Evolutionary conservation across 2,329 filamentous ascomycete species (phyloP).

Genomic region (Fusarium sp.): DNA sequence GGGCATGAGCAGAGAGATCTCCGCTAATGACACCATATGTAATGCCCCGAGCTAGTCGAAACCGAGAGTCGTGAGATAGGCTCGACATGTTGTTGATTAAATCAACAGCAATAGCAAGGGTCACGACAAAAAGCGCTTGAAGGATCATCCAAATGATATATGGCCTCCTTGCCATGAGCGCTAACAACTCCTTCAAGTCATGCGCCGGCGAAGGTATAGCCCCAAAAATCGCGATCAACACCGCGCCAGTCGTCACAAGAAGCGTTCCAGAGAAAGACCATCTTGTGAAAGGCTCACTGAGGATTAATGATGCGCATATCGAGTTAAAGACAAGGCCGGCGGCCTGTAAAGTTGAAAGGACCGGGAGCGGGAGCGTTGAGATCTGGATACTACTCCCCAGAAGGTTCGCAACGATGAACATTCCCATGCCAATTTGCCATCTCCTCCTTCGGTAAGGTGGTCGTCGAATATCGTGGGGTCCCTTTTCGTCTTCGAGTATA

Average conservation of each 20-base stretch:
- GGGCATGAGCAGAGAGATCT: constrained; percentile 90
- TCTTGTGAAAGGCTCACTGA: constrained; percentile 92
- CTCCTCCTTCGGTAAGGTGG: constrained; percentile 89
- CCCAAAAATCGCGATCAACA: constrained; percentile 92
- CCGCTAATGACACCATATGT: constrained; percentile 91
- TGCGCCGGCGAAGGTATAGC: constrained; percentile 94
- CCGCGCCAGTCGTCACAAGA: constrained; percentile 87
- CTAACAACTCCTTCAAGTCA: constrained; percentile 82
- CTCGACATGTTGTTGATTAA: constrained; percentile 63
- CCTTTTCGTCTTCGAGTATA: constrained; percentile 95
- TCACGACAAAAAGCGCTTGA: constrained; percentile 77
- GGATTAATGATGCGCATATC: constrained; percentile 91
- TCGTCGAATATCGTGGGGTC: constrained; percentile 78
- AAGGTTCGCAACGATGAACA: constrained; percentile 95
- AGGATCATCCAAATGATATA: constrained; percentile 92
- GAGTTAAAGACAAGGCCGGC: constrained; percentile 98
- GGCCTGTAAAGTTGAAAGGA: constrained; percentile 93
- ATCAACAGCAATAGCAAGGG: constrained; percentile 73
- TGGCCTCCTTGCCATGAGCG: constrained; percentile 75
- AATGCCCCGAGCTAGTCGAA: constrained; percentile 83
- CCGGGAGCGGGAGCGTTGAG: constrained; percentile 91
- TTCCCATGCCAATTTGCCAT: constrained; percentile 98
- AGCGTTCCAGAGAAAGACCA: constrained; percentile 93
- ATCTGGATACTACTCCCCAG: constrained; percentile 97
- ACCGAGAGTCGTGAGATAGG: constrained; percentile 69